These are phyloP conservation scores for Parachaetomium inaequale DNA, from an alignment of 495 filamentous ascomycete genomes.

Conservation along the genomic window DNA sequence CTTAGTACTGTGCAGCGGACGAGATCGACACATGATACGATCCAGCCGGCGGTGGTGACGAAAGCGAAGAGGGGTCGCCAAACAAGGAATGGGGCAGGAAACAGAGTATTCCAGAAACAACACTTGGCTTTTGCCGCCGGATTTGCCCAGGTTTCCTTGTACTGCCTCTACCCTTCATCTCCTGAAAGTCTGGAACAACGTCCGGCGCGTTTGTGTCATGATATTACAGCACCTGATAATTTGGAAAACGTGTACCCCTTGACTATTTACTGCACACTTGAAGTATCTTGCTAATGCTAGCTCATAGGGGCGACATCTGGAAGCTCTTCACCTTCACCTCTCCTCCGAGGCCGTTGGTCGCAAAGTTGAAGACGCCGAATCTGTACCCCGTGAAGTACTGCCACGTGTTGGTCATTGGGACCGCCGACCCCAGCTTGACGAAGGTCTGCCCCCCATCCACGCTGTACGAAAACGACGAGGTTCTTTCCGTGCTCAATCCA, in stretches of 20 bases:
- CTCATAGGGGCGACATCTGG: conserved; percentile 16
- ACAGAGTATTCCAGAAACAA: too few species aligned
- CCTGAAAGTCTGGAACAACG: too few species aligned
- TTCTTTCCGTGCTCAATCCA: conserved; percentile 26
- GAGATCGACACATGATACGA: background rate
- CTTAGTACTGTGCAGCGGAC: background rate
- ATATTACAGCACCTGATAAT: too few species aligned
- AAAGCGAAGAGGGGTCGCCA: too few species aligned
- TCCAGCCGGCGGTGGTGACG: too few species aligned
- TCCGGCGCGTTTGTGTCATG: too few species aligned
- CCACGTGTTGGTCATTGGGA: conserved; percentile 45
- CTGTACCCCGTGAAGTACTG: conserved; percentile 55
- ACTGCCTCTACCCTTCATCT: too few species aligned
- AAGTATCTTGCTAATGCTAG: background rate
- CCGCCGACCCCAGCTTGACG: conserved; percentile 39
- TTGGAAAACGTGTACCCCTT: background rate
- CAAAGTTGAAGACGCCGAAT: conserved; percentile 57
- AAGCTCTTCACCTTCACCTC: conserved; percentile 42
- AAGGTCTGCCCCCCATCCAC: conserved; percentile 45
- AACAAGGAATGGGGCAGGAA: too few species aligned
- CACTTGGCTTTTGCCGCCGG: too few species aligned
- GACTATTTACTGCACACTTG: background rate
- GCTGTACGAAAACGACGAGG: conserved; percentile 51
- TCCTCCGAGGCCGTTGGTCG: conserved; percentile 51
- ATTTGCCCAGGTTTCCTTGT: too few species aligned